phyloP scores from a whole-genome alignment of 2,329 filamentous ascomycete genomes.

The Sclerotinia minor region DNA sequence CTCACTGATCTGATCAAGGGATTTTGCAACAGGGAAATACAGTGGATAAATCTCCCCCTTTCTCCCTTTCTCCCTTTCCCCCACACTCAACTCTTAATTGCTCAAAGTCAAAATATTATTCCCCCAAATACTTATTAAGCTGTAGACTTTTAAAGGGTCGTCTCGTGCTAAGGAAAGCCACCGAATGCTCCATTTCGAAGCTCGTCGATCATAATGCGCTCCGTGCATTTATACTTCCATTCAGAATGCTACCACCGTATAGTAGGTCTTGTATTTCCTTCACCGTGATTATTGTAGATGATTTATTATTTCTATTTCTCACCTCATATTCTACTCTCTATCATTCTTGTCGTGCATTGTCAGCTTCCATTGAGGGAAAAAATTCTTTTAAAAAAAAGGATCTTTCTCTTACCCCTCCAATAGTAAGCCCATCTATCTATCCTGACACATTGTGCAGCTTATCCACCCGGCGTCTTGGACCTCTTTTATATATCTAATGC shows the following conservation, averaged over 20 bases:
- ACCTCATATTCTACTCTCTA: slow-evolving; percentile 23
- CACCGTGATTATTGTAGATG: slow-evolving; percentile 29
- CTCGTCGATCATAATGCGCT: slow-evolving; percentile 30
- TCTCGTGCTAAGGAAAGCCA: slow-evolving; percentile 27
- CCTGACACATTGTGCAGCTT: slow-evolving; percentile 9
- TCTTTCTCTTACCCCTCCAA: slow-evolving; percentile 7
- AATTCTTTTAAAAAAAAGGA: neutral
- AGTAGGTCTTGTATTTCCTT: slow-evolving; percentile 23
- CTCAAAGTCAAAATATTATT: neutral
- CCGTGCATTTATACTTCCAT: slow-evolving; percentile 32
- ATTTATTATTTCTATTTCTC: slow-evolving; percentile 20
- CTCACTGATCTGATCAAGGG: neutral
- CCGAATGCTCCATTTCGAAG: slow-evolving; percentile 9
- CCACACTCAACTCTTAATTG: neutral
- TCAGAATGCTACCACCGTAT: slow-evolving; percentile 6
- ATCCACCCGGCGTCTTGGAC: neutral
- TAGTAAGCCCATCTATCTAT: slow-evolving; percentile 18
- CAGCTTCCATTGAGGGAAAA: slow-evolving; percentile 18
- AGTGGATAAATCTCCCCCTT: no score
- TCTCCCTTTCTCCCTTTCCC: neutral
- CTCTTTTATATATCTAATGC: neutral
- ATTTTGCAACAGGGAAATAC: neutral
- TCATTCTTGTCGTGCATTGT: slow-evolving; percentile 20
- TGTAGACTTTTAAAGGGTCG: slow-evolving; percentile 22
- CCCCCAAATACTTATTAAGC: neutral